These are phyloP conservation scores for Colletotrichum incanum DNA, from an alignment of 2,329 filamentous ascomycete species.

Conservation along the genomic window DNA sequence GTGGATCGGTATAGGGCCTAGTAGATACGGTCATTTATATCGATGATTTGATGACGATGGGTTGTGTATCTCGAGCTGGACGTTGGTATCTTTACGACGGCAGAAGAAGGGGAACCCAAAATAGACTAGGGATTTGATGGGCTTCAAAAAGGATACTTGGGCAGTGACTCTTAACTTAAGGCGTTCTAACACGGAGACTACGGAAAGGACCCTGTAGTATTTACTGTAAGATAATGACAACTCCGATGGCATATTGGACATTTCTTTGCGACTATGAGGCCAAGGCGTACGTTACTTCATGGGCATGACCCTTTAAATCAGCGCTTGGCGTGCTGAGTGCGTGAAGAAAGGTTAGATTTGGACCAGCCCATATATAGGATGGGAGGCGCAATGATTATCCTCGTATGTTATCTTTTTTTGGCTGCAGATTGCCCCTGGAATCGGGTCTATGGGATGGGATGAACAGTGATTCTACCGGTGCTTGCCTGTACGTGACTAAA, in stretches of 20 bases:
- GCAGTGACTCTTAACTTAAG: conserved; percentile 7
- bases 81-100: neutral
- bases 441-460: neutral
- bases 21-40: neutral
- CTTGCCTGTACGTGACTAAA: neutral
- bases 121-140: neutral
- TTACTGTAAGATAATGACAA: conserved; percentile 36
- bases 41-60: neutral
- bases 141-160: conserved; percentile 10
- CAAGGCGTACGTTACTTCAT: no score
- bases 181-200: conserved; percentile 17
- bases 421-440: neutral
- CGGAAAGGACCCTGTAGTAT: conserved; percentile 25
- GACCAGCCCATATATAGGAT: neutral
- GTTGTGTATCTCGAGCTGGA: neutral
- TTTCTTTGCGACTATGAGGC: neutral
- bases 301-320: neutral
- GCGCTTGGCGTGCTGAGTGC: neutral
- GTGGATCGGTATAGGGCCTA: neutral
- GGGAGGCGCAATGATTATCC: neutral
- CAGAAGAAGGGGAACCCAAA: neutral
- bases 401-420: neutral
- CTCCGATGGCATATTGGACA: conserved; percentile 19
- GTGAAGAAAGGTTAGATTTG: neutral
- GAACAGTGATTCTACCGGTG: no score